Conservation (phyloP, 2,329 filamentous ascomycete species). For the Talaromyces amestolkiae region DNA sequence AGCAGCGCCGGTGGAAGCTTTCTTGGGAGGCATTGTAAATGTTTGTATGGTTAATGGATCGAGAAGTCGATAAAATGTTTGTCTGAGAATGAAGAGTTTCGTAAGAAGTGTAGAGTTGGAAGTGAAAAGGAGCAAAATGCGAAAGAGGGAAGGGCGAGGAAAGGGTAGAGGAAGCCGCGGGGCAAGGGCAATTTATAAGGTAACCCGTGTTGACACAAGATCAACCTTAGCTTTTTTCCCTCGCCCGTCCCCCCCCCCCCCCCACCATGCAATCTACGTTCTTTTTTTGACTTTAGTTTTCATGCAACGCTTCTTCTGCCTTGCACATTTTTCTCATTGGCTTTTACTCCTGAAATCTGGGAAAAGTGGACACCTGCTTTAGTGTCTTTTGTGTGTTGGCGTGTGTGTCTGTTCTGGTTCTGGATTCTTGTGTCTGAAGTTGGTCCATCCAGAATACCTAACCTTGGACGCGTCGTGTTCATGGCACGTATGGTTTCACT, state of each 20-base stretch:
- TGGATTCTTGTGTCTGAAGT: slow-evolving; percentile 10
- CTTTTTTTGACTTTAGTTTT: neutral
- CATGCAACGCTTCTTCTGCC: neutral
- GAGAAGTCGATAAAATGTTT: slow-evolving; percentile 17
- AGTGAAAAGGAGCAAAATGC: slow-evolving; percentile 32
- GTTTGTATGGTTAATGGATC: slow-evolving; percentile 21
- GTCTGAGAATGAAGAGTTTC: slow-evolving; percentile 6
- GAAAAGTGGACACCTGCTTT: neutral
- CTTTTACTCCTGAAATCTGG: neutral
- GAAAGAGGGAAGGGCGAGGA: slow-evolving; percentile 38
- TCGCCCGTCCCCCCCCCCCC: neutral
- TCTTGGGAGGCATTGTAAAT: slow-evolving; percentile 64
- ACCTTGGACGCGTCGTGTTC: slow-evolving; percentile 12
- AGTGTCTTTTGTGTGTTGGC: neutral
- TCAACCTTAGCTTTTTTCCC: slow-evolving; percentile 28
- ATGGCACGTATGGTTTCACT: neutral
- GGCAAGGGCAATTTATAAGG: slow-evolving; percentile 45
- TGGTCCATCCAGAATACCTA: slow-evolving; percentile 3
- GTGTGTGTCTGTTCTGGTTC: slow-evolving; percentile 13
- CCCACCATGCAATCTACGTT: slow-evolving; percentile 5
- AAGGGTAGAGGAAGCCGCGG: slow-evolving; percentile 33
- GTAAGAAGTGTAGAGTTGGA: slow-evolving; percentile 21
- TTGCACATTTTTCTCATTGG: slow-evolving; percentile 12
- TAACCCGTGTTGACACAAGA: slow-evolving; percentile 42
- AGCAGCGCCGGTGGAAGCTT: slow-evolving; percentile 48